Evolutionary conservation across 1,284 basidiomycete species (phyloP).

Genomic region (Boletellus deceptivus): DNA sequence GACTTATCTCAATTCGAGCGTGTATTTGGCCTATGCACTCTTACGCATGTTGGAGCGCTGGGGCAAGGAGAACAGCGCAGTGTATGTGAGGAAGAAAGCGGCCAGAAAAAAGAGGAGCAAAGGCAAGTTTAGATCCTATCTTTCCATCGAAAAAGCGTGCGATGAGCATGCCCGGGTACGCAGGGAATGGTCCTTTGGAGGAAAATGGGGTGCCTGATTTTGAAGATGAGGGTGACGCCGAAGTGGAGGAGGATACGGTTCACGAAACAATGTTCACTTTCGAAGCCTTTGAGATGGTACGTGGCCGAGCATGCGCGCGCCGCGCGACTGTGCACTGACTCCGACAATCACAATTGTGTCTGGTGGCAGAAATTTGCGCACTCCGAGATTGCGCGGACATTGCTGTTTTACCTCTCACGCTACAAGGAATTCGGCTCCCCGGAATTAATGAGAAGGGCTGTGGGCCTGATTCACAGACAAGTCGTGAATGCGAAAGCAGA

Average conservation of each 20-base stretch:
- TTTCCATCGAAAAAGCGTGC: slow-evolving; percentile 12
- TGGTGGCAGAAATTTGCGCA: slow-evolving; percentile 74
- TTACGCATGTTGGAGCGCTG: slow-evolving; percentile 86
- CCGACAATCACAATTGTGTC: slow-evolving; percentile 14
- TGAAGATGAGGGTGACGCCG: slow-evolving; percentile 61
- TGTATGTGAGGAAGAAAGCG: slow-evolving; percentile 73
- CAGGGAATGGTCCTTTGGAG: slow-evolving; percentile 44
- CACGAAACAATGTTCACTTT: slow-evolving; percentile 89
- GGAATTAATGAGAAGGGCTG: slow-evolving; percentile 84
- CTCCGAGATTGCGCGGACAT: slow-evolving; percentile 78
- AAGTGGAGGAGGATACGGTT: slow-evolving; percentile 60
- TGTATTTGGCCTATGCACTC: slow-evolving; percentile 80
- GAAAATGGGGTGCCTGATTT: slow-evolving; percentile 63
- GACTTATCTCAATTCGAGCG: slow-evolving; percentile 80
- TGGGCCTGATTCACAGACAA: slow-evolving; percentile 84
- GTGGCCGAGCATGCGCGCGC: slow-evolving; percentile 32
- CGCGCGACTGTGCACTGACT: slow-evolving; percentile 16
- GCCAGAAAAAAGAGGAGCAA: slow-evolving; percentile 51
- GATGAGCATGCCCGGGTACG: slow-evolving; percentile 16
- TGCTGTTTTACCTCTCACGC: slow-evolving; percentile 75
- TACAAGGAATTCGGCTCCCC: slow-evolving; percentile 78
- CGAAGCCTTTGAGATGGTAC: slow-evolving; percentile 81
- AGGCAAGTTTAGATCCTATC: slow-evolving; percentile 35
- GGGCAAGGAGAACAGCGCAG: slow-evolving; percentile 66
- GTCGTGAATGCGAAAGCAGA: slow-evolving; percentile 87